phyloP scores from a whole-genome alignment of 805 yeast genomes.

The Spathaspora sp. region DNA sequence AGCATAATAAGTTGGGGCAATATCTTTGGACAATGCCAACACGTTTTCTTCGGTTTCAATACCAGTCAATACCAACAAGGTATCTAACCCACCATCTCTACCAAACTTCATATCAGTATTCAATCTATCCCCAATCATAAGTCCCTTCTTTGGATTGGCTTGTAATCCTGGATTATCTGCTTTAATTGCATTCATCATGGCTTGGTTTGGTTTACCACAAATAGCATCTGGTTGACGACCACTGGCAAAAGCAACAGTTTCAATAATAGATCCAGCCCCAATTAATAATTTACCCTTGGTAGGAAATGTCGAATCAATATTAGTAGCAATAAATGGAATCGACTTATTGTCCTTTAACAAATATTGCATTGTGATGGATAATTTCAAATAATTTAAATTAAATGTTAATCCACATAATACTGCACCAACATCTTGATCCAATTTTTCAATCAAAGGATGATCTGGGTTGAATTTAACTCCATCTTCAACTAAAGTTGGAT shows the following conservation, averaged over 20 bases:
- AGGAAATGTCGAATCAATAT: slow-evolving; percentile 93
- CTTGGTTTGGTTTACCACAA: slow-evolving; percentile 88
- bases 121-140: slow-evolving; percentile 94
- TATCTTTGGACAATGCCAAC: slow-evolving; percentile 28
- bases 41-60: slow-evolving; percentile 75
- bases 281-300: slow-evolving; percentile 80
- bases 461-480: slow-evolving; percentile 53
- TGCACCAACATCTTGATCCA: slow-evolving; percentile 76
- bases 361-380: slow-evolving; percentile 80
- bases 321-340: slow-evolving; percentile 83
- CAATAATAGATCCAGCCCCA: slow-evolving; percentile 92
- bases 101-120: slow-evolving; percentile 97
- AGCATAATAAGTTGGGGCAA: slow-evolving; percentile 66
- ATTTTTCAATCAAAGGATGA: slow-evolving; percentile 48
- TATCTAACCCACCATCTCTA: slow-evolving; percentile 77
- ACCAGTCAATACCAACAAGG: slow-evolving; percentile 86
- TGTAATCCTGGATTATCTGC: slow-evolving; percentile 49
- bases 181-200: slow-evolving; percentile 87
- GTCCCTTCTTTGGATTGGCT: slow-evolving; percentile 55
- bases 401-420: slow-evolving; percentile 87
- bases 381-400: slow-evolving; percentile 73
- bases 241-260: slow-evolving; percentile 66
- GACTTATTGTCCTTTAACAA: slow-evolving; percentile 53
- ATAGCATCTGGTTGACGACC: slow-evolving; percentile 79
- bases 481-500: slow-evolving; percentile 47